A percentile compares a stretch with the other conserved stretches of the same genome.
Evolutionary conservation across 495 filamentous ascomycete genomes (phyloP).

Genomic region (Penicillium longicatenatum): DNA sequence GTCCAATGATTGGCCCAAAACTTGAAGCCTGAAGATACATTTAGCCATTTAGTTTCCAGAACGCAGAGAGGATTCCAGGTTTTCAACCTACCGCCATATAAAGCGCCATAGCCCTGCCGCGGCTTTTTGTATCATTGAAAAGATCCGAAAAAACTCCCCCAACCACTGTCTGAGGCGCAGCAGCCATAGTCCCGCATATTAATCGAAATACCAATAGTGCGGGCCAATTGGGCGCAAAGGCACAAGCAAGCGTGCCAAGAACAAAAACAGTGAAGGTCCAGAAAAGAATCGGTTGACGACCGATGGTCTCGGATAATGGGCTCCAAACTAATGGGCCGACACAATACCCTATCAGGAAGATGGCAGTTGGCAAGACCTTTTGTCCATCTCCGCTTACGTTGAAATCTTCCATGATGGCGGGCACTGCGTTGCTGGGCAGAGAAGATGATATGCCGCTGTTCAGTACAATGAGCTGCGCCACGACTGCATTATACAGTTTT

Average conservation of each 20-base stretch:
- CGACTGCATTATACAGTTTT: conserved; percentile 60
- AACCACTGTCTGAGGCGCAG: conserved; percentile 68
- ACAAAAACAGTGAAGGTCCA: conserved; percentile 64
- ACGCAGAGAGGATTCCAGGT: neutral
- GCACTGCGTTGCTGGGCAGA: conserved; percentile 66
- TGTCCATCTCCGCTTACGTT: conserved; percentile 38
- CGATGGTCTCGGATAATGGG: conserved; percentile 70
- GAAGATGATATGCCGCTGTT: conserved; percentile 74
- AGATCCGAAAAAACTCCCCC: conserved; percentile 77
- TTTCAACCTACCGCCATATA: conserved; percentile 68
- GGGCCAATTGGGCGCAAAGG: conserved; percentile 67
- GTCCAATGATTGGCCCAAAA: conserved; percentile 66
- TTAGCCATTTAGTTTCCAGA: conserved; percentile 5
- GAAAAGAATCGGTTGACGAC: conserved; percentile 63
- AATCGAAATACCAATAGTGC: conserved; percentile 68
- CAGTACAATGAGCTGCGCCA: conserved; percentile 61
- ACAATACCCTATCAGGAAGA: conserved; percentile 73
- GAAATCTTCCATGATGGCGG: conserved; percentile 49
- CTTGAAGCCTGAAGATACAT: conserved; percentile 53
- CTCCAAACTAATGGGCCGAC: conserved; percentile 67
- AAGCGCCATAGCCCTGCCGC: conserved; percentile 69
- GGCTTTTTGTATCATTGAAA: conserved; percentile 54
- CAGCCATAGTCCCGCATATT: conserved; percentile 64
- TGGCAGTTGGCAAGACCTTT: conserved; percentile 70
- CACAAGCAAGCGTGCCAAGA: conserved; percentile 68